Evolutionary conservation across 495 filamentous ascomycete species (phyloP).

Genomic region (Penicillium desertorum): DNA sequence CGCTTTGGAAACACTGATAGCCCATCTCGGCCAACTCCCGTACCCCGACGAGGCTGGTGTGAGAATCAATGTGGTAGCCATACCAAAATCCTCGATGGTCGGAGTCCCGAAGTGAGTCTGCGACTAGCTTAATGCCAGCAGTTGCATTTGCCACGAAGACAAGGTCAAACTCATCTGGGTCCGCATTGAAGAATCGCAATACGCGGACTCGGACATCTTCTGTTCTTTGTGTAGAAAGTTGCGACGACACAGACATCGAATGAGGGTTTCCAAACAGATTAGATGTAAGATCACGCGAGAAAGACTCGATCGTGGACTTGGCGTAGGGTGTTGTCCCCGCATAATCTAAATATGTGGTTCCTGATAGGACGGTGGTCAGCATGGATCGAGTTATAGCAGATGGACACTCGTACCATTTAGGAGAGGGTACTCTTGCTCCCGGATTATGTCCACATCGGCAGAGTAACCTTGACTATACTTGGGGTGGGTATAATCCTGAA

Average conservation of each 20-base stretch:
- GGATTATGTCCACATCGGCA: constrained; percentile 62
- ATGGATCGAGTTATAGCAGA: background rate
- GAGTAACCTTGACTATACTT: constrained; percentile 55
- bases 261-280: constrained; percentile 91
- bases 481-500: background rate
- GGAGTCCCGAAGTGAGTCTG: constrained; percentile 66
- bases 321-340: constrained; percentile 82
- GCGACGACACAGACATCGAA: constrained; percentile 79
- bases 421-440: constrained; percentile 77
- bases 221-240: constrained; percentile 67
- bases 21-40: constrained; percentile 64
- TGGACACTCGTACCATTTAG: constrained; percentile 58
- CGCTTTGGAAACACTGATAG: constrained; percentile 63
- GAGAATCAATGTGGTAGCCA: constrained; percentile 78
- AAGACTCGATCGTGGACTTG: constrained; percentile 77
- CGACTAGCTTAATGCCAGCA: constrained; percentile 82
- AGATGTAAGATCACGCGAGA: constrained; percentile 69
- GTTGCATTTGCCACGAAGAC: constrained; percentile 93
- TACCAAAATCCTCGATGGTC: constrained; percentile 69
- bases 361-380: constrained; percentile 39
- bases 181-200: constrained; percentile 79
- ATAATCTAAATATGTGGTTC: constrained; percentile 85
- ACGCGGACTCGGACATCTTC: constrained; percentile 73
- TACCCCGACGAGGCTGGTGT: constrained; percentile 85
- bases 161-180: constrained; percentile 80